Percentiles rank a stretch among this genome's conserved stretches.
These are phyloP conservation scores for Cordyceps cicadae DNA, from an alignment of 2,329 filamentous ascomycete genomes.

Conservation along the genomic window DNA sequence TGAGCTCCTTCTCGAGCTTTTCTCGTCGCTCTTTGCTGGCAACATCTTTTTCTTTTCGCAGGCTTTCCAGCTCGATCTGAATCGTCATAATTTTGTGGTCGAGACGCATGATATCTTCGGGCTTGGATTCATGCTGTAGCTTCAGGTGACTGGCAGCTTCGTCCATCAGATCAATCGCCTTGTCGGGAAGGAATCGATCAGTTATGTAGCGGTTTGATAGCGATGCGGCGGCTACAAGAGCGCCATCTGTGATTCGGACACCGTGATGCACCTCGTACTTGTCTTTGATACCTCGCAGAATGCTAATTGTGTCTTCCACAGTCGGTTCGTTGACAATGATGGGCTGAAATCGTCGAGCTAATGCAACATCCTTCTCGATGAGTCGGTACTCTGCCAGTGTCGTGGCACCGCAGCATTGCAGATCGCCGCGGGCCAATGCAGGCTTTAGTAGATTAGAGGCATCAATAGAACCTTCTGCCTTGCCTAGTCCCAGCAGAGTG, in stretches of 20 bases:
- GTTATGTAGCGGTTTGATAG: constrained; percentile 96
- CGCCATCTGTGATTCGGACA: constrained; percentile 86
- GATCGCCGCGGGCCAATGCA: constrained; percentile 80
- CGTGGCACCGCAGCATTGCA: constrained; percentile 93
- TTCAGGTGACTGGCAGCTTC: constrained; percentile 87
- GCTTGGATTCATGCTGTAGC: constrained; percentile 92
- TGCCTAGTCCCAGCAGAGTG: constrained; percentile 82
- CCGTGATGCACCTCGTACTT: constrained; percentile 97
- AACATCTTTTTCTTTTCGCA: constrained; percentile 89
- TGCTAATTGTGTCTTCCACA: constrained; percentile 89
- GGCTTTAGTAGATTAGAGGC: constrained; percentile 93
- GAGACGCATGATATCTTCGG: constrained; percentile 84
- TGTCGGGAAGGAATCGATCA: constrained; percentile 90
- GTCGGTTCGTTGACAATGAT: constrained; percentile 88
- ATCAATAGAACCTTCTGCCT: constrained; percentile 93
- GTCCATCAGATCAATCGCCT: constrained; percentile 94
- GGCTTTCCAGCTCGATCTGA: constrained; percentile 89
- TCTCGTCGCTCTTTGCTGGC: constrained; percentile 80
- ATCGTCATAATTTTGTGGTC: constrained; percentile 96
- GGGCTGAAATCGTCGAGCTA: constrained; percentile 88
- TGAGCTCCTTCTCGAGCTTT: constrained; percentile 71
- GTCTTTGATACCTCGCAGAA: constrained; percentile 92
- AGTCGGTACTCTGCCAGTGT: constrained; percentile 85
- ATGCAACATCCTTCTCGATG: constrained; percentile 92
- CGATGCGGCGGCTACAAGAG: constrained; percentile 82